phyloP scores from a whole-genome alignment of 2,329 filamentous ascomycete species.

The Tolypocladium capitatum region DNA sequence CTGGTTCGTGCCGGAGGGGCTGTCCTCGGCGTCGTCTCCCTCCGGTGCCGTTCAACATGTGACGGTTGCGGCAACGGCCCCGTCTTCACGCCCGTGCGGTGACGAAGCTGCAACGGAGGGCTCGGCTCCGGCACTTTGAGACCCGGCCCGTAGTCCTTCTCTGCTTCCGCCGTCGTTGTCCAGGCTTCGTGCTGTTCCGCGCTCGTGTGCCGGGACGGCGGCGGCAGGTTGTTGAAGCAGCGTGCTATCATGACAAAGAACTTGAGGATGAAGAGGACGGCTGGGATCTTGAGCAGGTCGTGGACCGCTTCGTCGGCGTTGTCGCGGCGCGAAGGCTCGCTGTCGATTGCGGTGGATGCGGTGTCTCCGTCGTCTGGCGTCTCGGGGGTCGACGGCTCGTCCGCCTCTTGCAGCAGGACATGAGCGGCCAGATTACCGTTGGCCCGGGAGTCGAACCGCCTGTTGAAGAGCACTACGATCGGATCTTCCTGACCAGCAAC shows the following conservation, averaged over 20 bases:
- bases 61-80: not conserved
- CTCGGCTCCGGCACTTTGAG: not conserved
- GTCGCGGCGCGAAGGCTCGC: not conserved
- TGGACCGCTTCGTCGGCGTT: not conserved
- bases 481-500: not conserved
- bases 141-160: not conserved
- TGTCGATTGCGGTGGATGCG: not conserved
- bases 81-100: not conserved
- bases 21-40: too few species aligned
- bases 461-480: not conserved
- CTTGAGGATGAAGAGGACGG: conserved; percentile 1
- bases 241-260: not conserved
- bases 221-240: not conserved
- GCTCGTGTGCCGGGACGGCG: not conserved
- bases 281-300: not conserved
- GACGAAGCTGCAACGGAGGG: not conserved
- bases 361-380: not conserved
- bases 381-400: not conserved
- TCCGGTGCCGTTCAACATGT: not conserved
- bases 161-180: not conserved
- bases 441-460: not conserved
- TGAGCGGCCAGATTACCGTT: not conserved
- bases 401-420: not conserved
- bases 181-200: not conserved
- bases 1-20: not conserved